Percentiles rank a stretch among this genome's conserved stretches.
Conservation (phyloP, 495 filamentous ascomycete species). For the Lasiosphaeria ovina region DNA sequence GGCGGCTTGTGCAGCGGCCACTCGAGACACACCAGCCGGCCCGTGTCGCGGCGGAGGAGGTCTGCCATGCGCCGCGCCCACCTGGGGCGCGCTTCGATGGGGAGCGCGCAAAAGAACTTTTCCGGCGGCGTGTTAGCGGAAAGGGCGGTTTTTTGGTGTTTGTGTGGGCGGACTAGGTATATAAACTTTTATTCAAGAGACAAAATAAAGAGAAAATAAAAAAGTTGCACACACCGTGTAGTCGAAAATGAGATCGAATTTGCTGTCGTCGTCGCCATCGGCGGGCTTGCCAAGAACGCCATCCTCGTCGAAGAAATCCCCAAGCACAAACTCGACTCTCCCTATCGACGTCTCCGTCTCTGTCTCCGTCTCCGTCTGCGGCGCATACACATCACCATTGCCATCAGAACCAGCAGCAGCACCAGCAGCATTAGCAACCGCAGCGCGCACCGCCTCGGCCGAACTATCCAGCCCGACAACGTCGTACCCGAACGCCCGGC, state of each 20-base stretch:
- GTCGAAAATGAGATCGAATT: constrained; percentile 80
- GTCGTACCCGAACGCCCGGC: constrained; percentile 64
- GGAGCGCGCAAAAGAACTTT: constrained; percentile 80
- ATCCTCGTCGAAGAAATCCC: constrained; percentile 71
- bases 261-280: constrained; percentile 20
- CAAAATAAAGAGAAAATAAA: constrained; percentile 2
- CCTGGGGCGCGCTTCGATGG: constrained; percentile 57
- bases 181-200: not conserved
- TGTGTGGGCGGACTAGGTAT: not conserved
- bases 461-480: constrained; percentile 71
- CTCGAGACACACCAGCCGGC: constrained; percentile 73
- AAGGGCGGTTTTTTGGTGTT: not conserved
- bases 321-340: constrained; percentile 56
- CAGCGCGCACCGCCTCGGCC: constrained; percentile 48
- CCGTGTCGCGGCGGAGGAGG: constrained; percentile 60
- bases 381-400: constrained; percentile 37
- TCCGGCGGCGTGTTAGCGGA: not conserved
- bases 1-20: constrained; percentile 72
- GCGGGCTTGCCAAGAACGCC: constrained; percentile 34
- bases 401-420: constrained; percentile 19
- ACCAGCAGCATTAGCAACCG: constrained; percentile 46
- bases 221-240: constrained; percentile 62
- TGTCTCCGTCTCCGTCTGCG: not conserved
- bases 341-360: constrained; percentile 50
- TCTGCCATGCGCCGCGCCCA: constrained; percentile 68